phyloP scores from a whole-genome alignment of 1,284 basidiomycete genomes.

The Papiliotrema fonsecae region DNA sequence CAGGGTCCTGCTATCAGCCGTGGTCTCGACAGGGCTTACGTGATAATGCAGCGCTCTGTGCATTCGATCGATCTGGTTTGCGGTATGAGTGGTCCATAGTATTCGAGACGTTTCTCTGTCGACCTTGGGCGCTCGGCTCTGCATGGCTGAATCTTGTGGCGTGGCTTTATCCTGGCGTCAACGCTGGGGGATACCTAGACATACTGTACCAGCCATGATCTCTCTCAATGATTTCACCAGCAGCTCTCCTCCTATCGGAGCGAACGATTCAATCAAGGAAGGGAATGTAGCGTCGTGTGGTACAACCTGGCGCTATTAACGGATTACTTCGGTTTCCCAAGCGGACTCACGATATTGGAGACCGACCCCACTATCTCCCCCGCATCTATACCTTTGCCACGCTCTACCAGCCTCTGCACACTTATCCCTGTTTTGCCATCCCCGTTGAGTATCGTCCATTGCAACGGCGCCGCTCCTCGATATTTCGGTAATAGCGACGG shows the following conservation, averaged over 20 bases:
- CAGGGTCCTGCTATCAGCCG: slow-evolving; percentile 22
- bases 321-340: background rate
- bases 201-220: slow-evolving; percentile 58
- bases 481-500: slow-evolving; percentile 85
- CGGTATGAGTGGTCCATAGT: slow-evolving; percentile 58
- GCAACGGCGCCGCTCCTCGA: slow-evolving; percentile 87
- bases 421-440: slow-evolving; percentile 64
- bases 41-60: slow-evolving; percentile 72
- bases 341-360: slow-evolving; percentile 34
- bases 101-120: slow-evolving; percentile 55
- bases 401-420: slow-evolving; percentile 51
- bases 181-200: slow-evolving; percentile 9
- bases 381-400: slow-evolving; percentile 44
- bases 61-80: slow-evolving; percentile 55
- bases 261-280: slow-evolving; percentile 59
- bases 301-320: slow-evolving; percentile 3
- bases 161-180: slow-evolving; percentile 25
- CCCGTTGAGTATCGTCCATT: slow-evolving; percentile 69
- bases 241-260: slow-evolving; percentile 61
- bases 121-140: slow-evolving; percentile 62
- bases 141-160: slow-evolving; percentile 51
- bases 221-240: slow-evolving; percentile 66
- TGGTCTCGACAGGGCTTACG: slow-evolving; percentile 45
- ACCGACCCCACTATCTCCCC: slow-evolving; percentile 46
- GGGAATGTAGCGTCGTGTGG: slow-evolving; percentile 55